A percentile compares a stretch with the other conserved stretches of the same genome.
phyloP scores from a whole-genome alignment of 1,284 basidiomycete genomes.

The Stereum hirsutum region DNA sequence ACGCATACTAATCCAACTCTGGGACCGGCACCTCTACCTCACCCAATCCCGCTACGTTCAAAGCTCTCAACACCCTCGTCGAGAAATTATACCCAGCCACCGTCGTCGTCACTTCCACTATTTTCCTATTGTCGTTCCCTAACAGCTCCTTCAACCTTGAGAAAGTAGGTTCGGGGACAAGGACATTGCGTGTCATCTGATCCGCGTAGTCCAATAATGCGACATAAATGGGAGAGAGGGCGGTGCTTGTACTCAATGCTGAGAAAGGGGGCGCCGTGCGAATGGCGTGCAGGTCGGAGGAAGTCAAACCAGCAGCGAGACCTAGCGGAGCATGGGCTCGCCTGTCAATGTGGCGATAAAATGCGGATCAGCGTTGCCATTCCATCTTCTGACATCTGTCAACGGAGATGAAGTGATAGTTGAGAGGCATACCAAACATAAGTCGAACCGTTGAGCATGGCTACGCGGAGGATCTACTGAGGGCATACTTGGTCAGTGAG shows the following conservation, averaged over 20 bases:
- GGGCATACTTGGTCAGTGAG: no score
- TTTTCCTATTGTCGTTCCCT: constrained; percentile 1
- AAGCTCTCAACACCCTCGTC: constrained; percentile 2
- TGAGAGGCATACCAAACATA: constrained; percentile 1
- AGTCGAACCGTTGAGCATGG: constrained; percentile 1
- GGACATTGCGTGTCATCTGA: constrained; percentile 1
- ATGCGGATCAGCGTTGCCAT: no score
- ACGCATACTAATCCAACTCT: not conserved
- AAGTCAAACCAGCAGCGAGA: not conserved
- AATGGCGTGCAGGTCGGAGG: not conserved
- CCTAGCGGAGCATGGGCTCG: not conserved
- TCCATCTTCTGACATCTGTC: not conserved
- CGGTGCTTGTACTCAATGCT: not conserved
- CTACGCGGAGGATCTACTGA: constrained; percentile 2
- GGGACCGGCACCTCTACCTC: constrained; percentile 3
- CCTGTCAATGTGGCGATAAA: no score
- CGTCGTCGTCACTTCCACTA: constrained; percentile 1
- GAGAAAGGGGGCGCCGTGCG: not conserved
- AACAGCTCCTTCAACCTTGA: not conserved
- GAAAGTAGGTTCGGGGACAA: not conserved
- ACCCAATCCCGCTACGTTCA: constrained; percentile 3
- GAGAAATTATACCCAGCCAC: constrained; percentile 3
- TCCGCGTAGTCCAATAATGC: constrained; percentile 4
- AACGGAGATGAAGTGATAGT: not conserved
- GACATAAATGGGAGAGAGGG: not conserved